Conservation (phyloP, 768 basidiomycete species). For the Naematelia encephala region DNA sequence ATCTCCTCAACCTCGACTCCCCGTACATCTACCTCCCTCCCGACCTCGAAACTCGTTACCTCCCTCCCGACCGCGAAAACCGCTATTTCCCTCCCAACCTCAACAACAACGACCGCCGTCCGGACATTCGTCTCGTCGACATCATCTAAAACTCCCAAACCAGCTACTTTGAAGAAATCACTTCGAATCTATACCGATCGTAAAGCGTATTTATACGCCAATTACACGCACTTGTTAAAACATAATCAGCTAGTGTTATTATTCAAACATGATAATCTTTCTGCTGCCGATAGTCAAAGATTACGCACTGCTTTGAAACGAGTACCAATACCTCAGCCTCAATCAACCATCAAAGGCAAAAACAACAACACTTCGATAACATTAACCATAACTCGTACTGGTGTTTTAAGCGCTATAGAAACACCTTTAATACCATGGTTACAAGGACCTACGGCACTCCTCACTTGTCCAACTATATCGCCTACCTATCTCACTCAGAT, state of each 20-base stretch:
- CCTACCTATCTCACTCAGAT: conserved; percentile 40
- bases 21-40: not conserved
- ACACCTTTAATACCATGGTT: conserved; percentile 64
- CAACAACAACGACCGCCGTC: conserved; percentile 10
- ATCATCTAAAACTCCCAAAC: not conserved
- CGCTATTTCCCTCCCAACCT: not conserved
- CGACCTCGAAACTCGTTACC: not conserved
- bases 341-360: conserved; percentile 28
- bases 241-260: conserved; percentile 65
- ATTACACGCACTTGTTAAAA: conserved; percentile 70
- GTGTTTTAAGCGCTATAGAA: conserved; percentile 61
- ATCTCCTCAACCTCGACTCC: not conserved
- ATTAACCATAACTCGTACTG: conserved; percentile 63
- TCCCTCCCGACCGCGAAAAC: not conserved
- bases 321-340: conserved; percentile 49
- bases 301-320: conserved; percentile 66
- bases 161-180: not conserved
- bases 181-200: conserved; percentile 70
- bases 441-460: conserved; percentile 53
- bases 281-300: conserved; percentile 62
- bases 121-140: conserved; percentile 2
- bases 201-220: conserved; percentile 75
- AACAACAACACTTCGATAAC: conserved; percentile 62
- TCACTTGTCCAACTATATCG: conserved; percentile 42
- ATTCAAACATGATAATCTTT: conserved; percentile 72